Evolutionary conservation across 2,329 filamentous ascomycete genomes (phyloP), one percentile per base, ranked within the genome.

Genomic region (Cercospora citrullina): DNA sequence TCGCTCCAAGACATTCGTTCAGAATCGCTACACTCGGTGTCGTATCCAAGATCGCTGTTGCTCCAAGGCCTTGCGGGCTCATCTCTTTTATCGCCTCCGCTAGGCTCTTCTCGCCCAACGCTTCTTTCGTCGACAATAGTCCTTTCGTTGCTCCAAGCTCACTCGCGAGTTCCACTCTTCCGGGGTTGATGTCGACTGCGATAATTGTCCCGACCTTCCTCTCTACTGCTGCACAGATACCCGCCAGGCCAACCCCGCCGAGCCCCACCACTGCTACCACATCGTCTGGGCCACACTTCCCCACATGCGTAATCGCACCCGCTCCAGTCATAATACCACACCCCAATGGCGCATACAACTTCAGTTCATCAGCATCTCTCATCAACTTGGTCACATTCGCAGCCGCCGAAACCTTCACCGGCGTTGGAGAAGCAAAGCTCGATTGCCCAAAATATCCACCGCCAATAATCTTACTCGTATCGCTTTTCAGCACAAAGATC

Each of bases 1-100:
- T 76, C 7, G 78, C 77, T 0, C 80, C 77, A 0, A 84, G 64
- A 6, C 78, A 80, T 14, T 80, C 79, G 2, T 77, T 72, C 2
- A 85, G 65, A 67, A 84, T 65, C 60, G 78, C 67, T 63, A 78
- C 71, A 2, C 79, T 76, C 0, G 81, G 84, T 1, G 81, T 85
- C 0, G 83, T 84, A 63, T 86, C 84, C 39, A 86, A 77, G 28
- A 79, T 78, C 14, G 83, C 76, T 2, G 79, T 81, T 2, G 80
- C 76, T 0, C 82, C 82, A 0, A 79, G 60, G 0, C 71, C 73
- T 1, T 71, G 71, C 0, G 75, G 79, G 53, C 30, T 74, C 68
- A 61, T 39, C 3, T 68, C 64, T n/a, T 69, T 69, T 48, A 72
- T 61, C 23, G 70, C 71, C 4, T 69, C 60, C 9, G 36, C 51